phyloP scores from a whole-genome alignment of 805 yeast species.

The Ogataea glucozyma region DNA sequence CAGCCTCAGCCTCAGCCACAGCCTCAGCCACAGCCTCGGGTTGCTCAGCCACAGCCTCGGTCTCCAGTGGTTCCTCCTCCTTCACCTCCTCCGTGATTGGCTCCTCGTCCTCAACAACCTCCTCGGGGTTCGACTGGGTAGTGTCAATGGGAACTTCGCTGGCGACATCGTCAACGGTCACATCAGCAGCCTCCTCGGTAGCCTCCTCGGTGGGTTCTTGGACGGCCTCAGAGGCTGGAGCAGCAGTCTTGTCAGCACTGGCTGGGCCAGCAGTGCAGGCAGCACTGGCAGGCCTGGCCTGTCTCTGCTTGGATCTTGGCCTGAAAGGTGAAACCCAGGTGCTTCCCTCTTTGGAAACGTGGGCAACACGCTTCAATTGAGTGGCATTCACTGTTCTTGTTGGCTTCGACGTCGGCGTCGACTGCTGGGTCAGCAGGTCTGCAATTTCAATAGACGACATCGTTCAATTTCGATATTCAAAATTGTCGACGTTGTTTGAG shows the following conservation, averaged over 20 bases:
- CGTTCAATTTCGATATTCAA: conserved; percentile 1
- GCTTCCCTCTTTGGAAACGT: conserved; percentile 17
- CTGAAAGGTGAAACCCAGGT: conserved; percentile 36
- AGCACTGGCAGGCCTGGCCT: conserved; percentile 6
- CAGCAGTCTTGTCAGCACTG: conserved; percentile 9
- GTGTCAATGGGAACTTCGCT: conserved; percentile 19
- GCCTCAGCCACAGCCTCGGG: conserved; percentile 16
- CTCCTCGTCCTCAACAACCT: conserved; percentile 22
- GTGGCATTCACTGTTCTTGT: conserved; percentile 17
- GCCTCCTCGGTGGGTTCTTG: conserved; percentile 14
- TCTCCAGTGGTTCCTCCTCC: conserved; percentile 13
- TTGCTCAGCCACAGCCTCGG: conserved; percentile 5
- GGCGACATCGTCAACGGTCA: conserved; percentile 12
- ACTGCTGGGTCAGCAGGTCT: conserved; percentile 20
- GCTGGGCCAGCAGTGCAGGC: not conserved
- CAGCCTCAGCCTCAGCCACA: conserved; percentile 17
- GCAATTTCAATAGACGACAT: conserved; percentile 26
- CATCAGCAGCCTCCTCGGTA: conserved; percentile 8
- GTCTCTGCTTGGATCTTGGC: conserved; percentile 14
- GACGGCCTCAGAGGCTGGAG: conserved; percentile 5
- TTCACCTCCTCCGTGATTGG: conserved; percentile 18
- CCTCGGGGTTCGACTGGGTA: conserved; percentile 13
- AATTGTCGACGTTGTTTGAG: not conserved
- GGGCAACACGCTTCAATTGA: conserved; percentile 25
- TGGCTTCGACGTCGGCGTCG: conserved; percentile 12